A percentile compares a stretch with the other conserved stretches of the same genome.
Conservation (phyloP, 2,329 filamentous ascomycete species). For the Arachnomyces sp. region DNA sequence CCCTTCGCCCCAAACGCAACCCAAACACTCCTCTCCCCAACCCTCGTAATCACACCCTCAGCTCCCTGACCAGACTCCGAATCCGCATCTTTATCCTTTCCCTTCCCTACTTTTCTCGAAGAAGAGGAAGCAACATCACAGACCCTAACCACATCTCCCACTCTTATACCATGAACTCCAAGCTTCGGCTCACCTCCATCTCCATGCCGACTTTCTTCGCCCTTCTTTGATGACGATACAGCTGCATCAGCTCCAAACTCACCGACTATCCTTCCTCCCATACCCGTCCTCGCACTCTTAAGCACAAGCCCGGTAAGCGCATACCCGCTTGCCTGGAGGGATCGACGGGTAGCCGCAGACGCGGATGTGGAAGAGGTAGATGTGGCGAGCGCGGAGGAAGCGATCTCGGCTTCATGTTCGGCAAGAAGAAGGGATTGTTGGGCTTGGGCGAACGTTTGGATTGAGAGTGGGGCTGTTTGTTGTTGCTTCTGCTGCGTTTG, state of each 20-base stretch:
- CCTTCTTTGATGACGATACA: slow-evolving; percentile 25
- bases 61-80: slow-evolving; percentile 25
- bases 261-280: slow-evolving; percentile 84
- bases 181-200: slow-evolving; percentile 19
- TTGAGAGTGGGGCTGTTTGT: slow-evolving; percentile 21
- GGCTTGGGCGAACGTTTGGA: slow-evolving; percentile 35
- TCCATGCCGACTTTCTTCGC: slow-evolving; percentile 8
- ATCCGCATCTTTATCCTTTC: slow-evolving; percentile 23
- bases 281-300: slow-evolving; percentile 70
- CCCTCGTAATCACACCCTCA: slow-evolving; percentile 41
- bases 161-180: slow-evolving; percentile 40
- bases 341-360: slow-evolving; percentile 36
- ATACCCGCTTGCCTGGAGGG: slow-evolving; percentile 35
- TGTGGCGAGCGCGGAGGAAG: slow-evolving; percentile 34
- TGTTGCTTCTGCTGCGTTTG: too few species aligned
- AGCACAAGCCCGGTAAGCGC: slow-evolving; percentile 51
- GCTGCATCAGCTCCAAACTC: slow-evolving; percentile 71
- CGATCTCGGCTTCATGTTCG: slow-evolving; percentile 39
- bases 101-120: slow-evolving; percentile 25
- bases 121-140: slow-evolving; percentile 26
- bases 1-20: slow-evolving; percentile 38
- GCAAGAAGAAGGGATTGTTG: slow-evolving; percentile 35
- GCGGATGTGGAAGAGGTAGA: slow-evolving; percentile 26
- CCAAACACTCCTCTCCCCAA: slow-evolving; percentile 36
- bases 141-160: slow-evolving; percentile 42